Conservation (phyloP, 2,329 filamentous ascomycete species). For the Tolypocladium ophioglossoides region DNA sequence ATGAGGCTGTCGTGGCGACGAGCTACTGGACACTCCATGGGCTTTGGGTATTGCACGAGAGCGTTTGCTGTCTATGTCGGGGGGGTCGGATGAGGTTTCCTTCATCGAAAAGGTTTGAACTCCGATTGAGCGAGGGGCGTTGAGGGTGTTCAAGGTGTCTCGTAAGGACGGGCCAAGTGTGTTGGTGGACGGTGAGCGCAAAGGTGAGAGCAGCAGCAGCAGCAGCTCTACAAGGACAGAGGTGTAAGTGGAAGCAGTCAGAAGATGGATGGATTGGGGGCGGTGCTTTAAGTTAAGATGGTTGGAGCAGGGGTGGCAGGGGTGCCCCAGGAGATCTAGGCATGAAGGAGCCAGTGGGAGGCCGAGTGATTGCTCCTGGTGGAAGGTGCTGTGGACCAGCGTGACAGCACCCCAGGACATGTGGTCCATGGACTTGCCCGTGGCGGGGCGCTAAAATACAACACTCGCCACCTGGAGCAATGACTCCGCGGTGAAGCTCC, state of each 20-base stretch:
- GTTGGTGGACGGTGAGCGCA: neutral
- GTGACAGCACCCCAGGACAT: too few species aligned
- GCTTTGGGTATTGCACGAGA: slow-evolving; percentile 43
- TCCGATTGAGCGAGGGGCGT: neutral
- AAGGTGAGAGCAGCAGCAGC: neutral
- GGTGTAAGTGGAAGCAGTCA: neutral
- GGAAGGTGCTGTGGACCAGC: too few species aligned
- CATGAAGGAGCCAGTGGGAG: neutral
- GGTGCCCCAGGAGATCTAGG: neutral
- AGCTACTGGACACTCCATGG: slow-evolving; percentile 36
- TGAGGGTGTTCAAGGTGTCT: neutral
- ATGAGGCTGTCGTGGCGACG: slow-evolving; percentile 21
- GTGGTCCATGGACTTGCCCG: too few species aligned
- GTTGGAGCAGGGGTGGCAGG: neutral
- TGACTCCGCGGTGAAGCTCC: neutral
- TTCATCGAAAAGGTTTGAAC: slow-evolving; percentile 45
- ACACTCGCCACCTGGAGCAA: too few species aligned
- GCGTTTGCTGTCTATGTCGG: slow-evolving; percentile 45
- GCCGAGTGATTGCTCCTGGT: neutral
- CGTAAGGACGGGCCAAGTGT: neutral
- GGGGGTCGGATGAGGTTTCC: slow-evolving; percentile 43
- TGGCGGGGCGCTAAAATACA: too few species aligned
- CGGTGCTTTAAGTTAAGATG: neutral
- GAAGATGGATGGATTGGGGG: neutral
- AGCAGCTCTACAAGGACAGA: neutral